Percentiles rank a stretch among this genome's conserved stretches.
phyloP scores from a whole-genome alignment of 768 basidiomycete genomes.

The Suillus placidus region DNA sequence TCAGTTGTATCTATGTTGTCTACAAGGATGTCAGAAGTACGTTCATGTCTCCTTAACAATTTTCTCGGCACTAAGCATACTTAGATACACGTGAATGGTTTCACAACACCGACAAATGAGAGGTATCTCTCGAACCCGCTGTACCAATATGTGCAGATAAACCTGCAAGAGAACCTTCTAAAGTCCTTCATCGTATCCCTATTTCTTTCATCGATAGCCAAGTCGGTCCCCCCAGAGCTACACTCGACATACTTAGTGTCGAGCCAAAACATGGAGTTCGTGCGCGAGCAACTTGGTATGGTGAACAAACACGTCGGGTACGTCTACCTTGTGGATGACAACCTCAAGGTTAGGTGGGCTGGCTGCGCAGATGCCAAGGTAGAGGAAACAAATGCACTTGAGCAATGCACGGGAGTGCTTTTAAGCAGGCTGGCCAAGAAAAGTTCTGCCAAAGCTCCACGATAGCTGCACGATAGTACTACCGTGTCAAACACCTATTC shows the following conservation, averaged over 20 bases:
- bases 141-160: constrained; percentile 82
- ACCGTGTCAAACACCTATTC: neutral
- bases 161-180: constrained; percentile 91
- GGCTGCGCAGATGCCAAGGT: constrained; percentile 82
- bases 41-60: constrained; percentile 16
- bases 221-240: constrained; percentile 60
- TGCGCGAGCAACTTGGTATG: constrained; percentile 84
- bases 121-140: constrained; percentile 56
- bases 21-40: constrained; percentile 86
- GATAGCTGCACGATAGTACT: neutral
- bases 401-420: constrained; percentile 70
- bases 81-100: constrained; percentile 80
- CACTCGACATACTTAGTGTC: constrained; percentile 80
- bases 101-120: constrained; percentile 56
- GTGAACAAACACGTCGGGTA: constrained; percentile 91
- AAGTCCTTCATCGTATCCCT: constrained; percentile 89
- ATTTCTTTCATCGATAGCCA: constrained; percentile 75
- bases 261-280: constrained; percentile 81
- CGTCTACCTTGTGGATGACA: constrained; percentile 86
- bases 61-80: constrained; percentile 5
- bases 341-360: constrained; percentile 88
- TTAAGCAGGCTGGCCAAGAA: constrained; percentile 54
- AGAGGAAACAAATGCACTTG: constrained; percentile 71
- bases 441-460: neutral
- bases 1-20: constrained; percentile 83